These are phyloP conservation scores for Mycena leptocephala DNA, from an alignment of 768 basidiomycete species.

Conservation along the genomic window DNA sequence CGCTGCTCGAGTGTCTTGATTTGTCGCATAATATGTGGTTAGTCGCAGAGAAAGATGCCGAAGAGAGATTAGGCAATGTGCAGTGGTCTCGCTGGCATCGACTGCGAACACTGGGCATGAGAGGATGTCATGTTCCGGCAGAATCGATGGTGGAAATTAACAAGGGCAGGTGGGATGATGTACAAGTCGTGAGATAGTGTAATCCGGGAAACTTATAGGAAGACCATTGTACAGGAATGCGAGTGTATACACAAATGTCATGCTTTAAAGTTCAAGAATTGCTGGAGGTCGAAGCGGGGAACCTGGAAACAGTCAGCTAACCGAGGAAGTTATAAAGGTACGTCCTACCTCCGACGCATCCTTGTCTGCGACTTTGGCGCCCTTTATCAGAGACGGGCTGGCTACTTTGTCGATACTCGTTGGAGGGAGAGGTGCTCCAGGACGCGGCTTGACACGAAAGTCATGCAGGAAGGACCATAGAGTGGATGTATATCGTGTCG, in stretches of 20 bases:
- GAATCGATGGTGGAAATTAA: conserved; percentile 67
- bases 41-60: conserved; percentile 45
- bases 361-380: conserved; percentile 46
- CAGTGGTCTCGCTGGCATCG: conserved; percentile 73
- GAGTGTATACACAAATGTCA: conserved; percentile 50
- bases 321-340: background rate
- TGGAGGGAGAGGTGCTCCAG: conserved; percentile 66
- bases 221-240: conserved; percentile 34
- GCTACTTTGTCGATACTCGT: conserved; percentile 35
- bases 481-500: conserved; percentile 76
- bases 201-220: conserved; percentile 3
- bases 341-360: conserved; percentile 56
- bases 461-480: conserved; percentile 75
- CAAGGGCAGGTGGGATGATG: conserved; percentile 76
- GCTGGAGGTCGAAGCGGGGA: conserved; percentile 69
- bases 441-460: conserved; percentile 56
- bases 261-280: conserved; percentile 66
- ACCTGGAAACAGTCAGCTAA: conserved; percentile 40
- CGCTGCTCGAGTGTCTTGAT: conserved; percentile 75
- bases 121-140: conserved; percentile 65
- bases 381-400: conserved; percentile 34
- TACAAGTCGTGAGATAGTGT: conserved; percentile 62
- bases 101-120: conserved; percentile 70
- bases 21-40: conserved; percentile 77
- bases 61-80: conserved; percentile 62